phyloP scores from a whole-genome alignment of 139 green algal genomes.

The Gonium pectorale region DNA sequence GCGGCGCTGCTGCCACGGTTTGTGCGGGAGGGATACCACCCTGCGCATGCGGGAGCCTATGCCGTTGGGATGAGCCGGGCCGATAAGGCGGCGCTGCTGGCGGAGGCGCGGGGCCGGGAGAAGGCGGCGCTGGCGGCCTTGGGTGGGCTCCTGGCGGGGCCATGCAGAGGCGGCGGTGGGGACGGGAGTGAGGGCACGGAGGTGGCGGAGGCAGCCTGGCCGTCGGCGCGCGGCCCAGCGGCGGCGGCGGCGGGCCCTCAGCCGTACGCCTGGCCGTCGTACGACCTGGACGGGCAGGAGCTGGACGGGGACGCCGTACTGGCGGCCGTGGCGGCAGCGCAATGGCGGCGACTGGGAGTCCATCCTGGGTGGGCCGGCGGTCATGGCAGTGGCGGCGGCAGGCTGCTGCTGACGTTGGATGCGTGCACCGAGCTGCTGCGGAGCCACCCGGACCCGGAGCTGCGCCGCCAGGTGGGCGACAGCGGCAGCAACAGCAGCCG shows the following conservation, averaged over 20 bases:
- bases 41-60: neutral
- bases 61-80: neutral
- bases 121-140: neutral
- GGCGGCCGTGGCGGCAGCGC: conserved; percentile 24
- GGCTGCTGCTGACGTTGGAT: conserved; percentile 28
- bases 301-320: conserved; percentile 12
- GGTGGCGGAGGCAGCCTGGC: neutral
- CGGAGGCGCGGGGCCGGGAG: neutral
- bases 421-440: conserved; percentile 15
- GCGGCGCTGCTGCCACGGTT: neutral
- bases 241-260: neutral
- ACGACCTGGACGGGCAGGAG: neutral
- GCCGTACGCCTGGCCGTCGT: conserved; percentile 6
- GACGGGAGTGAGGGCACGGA: neutral
- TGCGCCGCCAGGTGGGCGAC: conserved; percentile 20
- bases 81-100: conserved; percentile 2
- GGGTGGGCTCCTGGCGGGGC: neutral
- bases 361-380: neutral
- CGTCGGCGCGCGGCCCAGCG: neutral
- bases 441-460: conserved; percentile 17
- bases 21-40: conserved; percentile 39
- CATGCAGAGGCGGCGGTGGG: neutral
- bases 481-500: neutral
- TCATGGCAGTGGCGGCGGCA: neutral
- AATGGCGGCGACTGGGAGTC: neutral